These are phyloP conservation scores for Taxawa tesnikishii DNA, from an alignment of 2,329 filamentous ascomycete genomes.

Conservation along the genomic window DNA sequence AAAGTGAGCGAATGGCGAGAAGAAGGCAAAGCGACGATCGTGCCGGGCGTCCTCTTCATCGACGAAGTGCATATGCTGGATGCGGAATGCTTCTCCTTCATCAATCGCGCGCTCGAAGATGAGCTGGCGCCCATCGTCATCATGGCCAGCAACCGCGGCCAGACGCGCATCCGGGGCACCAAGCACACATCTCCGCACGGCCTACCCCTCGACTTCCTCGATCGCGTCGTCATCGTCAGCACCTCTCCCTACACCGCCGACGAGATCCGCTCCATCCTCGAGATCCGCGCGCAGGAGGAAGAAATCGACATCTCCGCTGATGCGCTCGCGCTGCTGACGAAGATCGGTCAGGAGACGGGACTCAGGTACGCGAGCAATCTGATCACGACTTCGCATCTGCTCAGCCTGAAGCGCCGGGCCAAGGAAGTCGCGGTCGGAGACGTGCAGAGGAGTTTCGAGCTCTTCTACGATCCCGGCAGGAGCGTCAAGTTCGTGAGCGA, in stretches of 20 bases:
- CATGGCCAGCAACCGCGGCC: slow-evolving; percentile 95
- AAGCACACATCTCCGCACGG: slow-evolving; percentile 83
- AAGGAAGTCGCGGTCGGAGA: slow-evolving; percentile 78
- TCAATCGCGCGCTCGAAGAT: slow-evolving; percentile 92
- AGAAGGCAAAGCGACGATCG: slow-evolving; percentile 96
- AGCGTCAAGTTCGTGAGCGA: slow-evolving; percentile 85
- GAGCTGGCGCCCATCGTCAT: slow-evolving; percentile 95
- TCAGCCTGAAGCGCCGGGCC: slow-evolving; percentile 72
- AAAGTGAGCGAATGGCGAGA: slow-evolving; percentile 99
- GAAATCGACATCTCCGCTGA: slow-evolving; percentile 86
- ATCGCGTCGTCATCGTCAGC: slow-evolving; percentile 91
- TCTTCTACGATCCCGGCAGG: slow-evolving; percentile 83
- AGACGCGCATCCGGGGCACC: slow-evolving; percentile 84
- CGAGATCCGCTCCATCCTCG: slow-evolving; percentile 84
- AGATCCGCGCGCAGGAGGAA: slow-evolving; percentile 88
- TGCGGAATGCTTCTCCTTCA: slow-evolving; percentile 97
- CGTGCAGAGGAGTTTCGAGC: slow-evolving; percentile 81
- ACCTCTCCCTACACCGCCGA: slow-evolving; percentile 73
- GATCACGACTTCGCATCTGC: slow-evolving; percentile 84
- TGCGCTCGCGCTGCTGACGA: slow-evolving; percentile 82
- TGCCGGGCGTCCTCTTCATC: slow-evolving; percentile 93
- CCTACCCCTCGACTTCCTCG: slow-evolving; percentile 86
- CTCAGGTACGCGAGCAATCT: slow-evolving; percentile 95
- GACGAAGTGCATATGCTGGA: slow-evolving; percentile 99
- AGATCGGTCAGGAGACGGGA: slow-evolving; percentile 87